Conservation (phyloP, 1,139 yeast genomes). For the Zygoascus sp. region DNA sequence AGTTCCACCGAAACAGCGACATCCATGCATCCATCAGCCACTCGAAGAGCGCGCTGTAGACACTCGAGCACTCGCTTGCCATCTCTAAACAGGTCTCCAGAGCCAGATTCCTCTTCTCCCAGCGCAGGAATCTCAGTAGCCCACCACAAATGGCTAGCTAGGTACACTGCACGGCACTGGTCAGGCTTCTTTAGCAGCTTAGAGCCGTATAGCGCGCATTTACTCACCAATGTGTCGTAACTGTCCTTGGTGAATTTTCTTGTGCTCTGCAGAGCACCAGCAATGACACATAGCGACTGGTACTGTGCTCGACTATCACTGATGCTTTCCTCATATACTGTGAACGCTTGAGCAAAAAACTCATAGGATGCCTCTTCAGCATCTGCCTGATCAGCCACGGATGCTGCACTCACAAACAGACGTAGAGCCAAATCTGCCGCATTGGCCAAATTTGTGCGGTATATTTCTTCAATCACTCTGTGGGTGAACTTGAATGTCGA, state of each 20-base stretch:
- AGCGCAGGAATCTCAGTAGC: constrained; percentile 55
- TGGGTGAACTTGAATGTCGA: constrained; percentile 69
- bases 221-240: constrained; percentile 76
- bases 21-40: constrained; percentile 93
- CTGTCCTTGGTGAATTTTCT: constrained; percentile 55
- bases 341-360: constrained; percentile 81
- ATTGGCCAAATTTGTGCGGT: constrained; percentile 39
- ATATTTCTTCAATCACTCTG: constrained; percentile 66
- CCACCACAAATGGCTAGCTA: constrained; percentile 95
- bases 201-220: constrained; percentile 83
- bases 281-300: constrained; percentile 51
- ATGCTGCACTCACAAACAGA: constrained; percentile 45
- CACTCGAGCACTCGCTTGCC: constrained; percentile 65
- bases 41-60: constrained; percentile 69
- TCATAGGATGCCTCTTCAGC: constrained; percentile 73
- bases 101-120: constrained; percentile 43
- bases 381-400: constrained; percentile 69
- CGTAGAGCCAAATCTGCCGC: constrained; percentile 49
- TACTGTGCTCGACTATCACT: constrained; percentile 59
- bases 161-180: constrained; percentile 86
- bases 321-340: constrained; percentile 78
- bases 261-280: constrained; percentile 58
- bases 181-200: constrained; percentile 86
- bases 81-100: constrained; percentile 41
- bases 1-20: constrained; percentile 70